Evolutionary conservation across 2,329 filamentous ascomycete genomes (phyloP).

Genomic region (Canariomyces notabilis): DNA sequence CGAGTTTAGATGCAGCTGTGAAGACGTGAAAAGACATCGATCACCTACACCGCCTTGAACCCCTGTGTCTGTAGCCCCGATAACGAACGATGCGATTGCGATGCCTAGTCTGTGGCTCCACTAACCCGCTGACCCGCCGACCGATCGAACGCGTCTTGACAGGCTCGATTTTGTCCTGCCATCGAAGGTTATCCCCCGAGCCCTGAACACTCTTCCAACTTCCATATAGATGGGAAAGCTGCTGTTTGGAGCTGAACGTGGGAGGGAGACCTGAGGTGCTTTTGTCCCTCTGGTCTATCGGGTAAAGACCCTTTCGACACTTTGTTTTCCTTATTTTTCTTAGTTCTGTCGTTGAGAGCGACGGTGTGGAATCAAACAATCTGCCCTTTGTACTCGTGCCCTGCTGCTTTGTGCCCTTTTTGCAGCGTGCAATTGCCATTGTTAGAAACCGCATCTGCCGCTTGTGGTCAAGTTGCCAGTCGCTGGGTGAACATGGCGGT

Average conservation of each 20-base stretch:
- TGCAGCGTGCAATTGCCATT: background rate
- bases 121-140: constrained; percentile 1
- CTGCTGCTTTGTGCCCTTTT: background rate
- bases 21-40: background rate
- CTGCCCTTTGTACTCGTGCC: background rate
- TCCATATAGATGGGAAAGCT: background rate
- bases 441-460: too few species aligned
- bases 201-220: background rate
- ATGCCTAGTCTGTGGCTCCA: constrained; percentile 6
- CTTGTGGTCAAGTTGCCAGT: too few species aligned
- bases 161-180: background rate
- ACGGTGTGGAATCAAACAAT: constrained; percentile 2
- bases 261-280: background rate
- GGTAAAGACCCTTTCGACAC: constrained; percentile 13
- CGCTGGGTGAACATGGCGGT: background rate
- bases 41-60: background rate
- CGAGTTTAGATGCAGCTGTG: background rate
- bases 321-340: background rate
- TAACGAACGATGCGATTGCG: constrained; percentile 16
- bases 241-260: background rate
- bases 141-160: constrained; percentile 6
- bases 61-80: constrained; percentile 1
- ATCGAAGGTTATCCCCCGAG: background rate
- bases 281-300: constrained; percentile 7
- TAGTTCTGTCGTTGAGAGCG: constrained; percentile 4